Evolutionary conservation across 768 basidiomycete genomes (phyloP), one percentile per base, ranked within the genome.

Genomic region (Termitomyces sp.): DNA sequence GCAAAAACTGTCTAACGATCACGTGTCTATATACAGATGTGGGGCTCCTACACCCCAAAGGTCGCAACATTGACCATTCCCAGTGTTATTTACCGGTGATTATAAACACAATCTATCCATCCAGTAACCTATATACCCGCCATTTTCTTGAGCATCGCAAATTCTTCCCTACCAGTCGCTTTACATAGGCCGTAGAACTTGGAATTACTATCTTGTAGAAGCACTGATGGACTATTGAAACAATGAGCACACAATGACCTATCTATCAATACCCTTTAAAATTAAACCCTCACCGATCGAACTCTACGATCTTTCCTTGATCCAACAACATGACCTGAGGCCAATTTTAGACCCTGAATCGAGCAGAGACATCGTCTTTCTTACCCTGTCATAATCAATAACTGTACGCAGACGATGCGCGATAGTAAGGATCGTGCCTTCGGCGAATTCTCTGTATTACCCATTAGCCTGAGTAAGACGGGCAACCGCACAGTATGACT

Each of bases 361-460:
- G 9, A 24, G 32, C 18, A 3, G 9, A 6, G 6, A 34, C 39
- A 29, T n/a, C 46, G 1, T 74, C 86, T 58, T 72, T 86, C 86
- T 58, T 72, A 87, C 88, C 62, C 86, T 80, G 68, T 93, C 87
- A 62, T 92, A 94, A 64, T 93, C 90, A 55, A 94, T 91, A 49
- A 90, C 86, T 3, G 88, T 89, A 4, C 86, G 79, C 55, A 90
- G 74, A 10, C 87, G 82, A 71, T 93, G 91, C 13, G 91, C 90
- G 55, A 93, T 91, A 0, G 90, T 92, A 32, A 92, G 71, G 56
- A 92, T 90, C 0, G 90, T 94, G 67, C 87, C 90, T 18, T 86
- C 79, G 4, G 87, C 83, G 61, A 92, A 93, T 73, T 88, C 85
- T 13, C 87, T 89, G 64, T 4, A 57, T 24, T 1, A 31, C 52